A percentile compares a stretch with the other conserved stretches of the same genome.
phyloP scores from a whole-genome alignment of 805 yeast genomes.

The Kodamaea sagamina region DNA sequence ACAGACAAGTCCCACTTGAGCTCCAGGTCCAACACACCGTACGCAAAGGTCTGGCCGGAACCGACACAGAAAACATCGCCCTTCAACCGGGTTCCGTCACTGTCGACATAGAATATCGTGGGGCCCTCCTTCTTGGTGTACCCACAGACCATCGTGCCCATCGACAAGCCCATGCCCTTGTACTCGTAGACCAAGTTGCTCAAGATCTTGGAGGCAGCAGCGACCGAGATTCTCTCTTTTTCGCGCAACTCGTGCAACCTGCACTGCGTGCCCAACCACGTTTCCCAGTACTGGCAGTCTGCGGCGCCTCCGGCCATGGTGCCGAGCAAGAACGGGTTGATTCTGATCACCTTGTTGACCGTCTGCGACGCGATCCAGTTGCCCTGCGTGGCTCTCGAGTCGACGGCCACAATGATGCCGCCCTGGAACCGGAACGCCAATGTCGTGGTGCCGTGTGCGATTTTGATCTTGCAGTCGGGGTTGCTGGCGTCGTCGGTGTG shows the following conservation, averaged over 20 bases:
- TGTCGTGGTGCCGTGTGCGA: constrained; percentile 99
- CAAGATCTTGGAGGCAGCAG: constrained; percentile 94
- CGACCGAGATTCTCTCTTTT: constrained; percentile 91
- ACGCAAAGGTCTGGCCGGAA: constrained; percentile 98
- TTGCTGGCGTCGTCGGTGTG: constrained; percentile 94
- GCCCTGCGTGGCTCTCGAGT: constrained; percentile 97
- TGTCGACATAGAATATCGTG: constrained; percentile 91
- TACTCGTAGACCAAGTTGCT: constrained; percentile 88
- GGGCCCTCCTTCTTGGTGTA: constrained; percentile 95
- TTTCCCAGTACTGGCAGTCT: constrained; percentile 99
- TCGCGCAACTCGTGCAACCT: constrained; percentile 91
- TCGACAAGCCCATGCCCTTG: constrained; percentile 97
- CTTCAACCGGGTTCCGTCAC: constrained; percentile 92
- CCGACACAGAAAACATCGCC: constrained; percentile 98
- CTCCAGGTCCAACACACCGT: constrained; percentile 94
- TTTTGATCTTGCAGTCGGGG: constrained; percentile 92
- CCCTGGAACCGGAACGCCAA: constrained; percentile 94
- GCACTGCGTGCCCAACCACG: constrained; percentile 97
- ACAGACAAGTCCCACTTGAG: constrained; percentile 88
- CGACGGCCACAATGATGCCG: constrained; percentile 95
- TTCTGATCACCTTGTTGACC: constrained; percentile 94
- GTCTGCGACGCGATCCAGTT: constrained; percentile 98
- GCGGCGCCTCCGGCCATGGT: constrained; percentile 99
- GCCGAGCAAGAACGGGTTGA: constrained; percentile 91
- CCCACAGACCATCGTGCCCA: constrained; percentile 99